These are phyloP conservation scores for Pseudoscleropodium purum DNA, from an alignment of 225 moss, liverwort and hornwort species.

Conservation along the genomic window DNA sequence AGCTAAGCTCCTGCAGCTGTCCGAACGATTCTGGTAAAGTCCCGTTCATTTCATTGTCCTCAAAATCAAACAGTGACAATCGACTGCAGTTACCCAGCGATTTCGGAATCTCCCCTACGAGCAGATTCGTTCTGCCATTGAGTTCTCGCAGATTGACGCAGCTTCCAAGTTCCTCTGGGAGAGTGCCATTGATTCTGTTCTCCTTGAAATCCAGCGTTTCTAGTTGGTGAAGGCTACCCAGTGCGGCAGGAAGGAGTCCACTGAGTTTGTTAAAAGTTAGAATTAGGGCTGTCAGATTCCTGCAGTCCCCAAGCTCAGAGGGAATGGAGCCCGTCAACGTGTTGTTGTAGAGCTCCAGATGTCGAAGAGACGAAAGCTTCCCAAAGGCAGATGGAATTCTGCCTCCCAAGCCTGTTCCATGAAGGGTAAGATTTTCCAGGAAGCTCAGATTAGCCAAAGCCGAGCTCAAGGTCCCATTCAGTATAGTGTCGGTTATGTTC, in stretches of 20 bases:
- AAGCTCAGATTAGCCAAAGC: conserved; percentile 2
- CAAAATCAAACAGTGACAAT: conserved; percentile 4
- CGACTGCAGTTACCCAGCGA: conserved; percentile 11
- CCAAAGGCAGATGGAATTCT: not conserved
- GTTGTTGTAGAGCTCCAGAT: conserved; percentile 9
- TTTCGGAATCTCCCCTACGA: not conserved
- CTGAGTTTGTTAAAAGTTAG: not conserved
- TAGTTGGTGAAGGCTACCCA: not conserved
- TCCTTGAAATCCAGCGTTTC: not conserved
- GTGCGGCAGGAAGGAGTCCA: not conserved
- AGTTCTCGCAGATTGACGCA: conserved; percentile 7
- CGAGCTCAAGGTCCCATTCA: not conserved
- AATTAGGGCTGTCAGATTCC: not conserved
- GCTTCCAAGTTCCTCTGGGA: not conserved
- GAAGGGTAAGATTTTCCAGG: not conserved
- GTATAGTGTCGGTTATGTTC: not conserved
- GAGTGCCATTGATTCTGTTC: conserved; percentile 5
- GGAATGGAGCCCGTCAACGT: conserved; percentile 10
- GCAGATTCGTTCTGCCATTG: not conserved
- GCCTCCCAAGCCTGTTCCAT: not conserved
- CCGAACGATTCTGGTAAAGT: conserved; percentile 11
- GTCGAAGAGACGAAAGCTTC: not conserved
- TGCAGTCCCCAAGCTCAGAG: conserved; percentile 3
- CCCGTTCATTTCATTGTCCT: not conserved
- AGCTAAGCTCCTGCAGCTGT: not conserved